Conservation (phyloP, 257 asterid species). For the Eustoma russellianum region DNA sequence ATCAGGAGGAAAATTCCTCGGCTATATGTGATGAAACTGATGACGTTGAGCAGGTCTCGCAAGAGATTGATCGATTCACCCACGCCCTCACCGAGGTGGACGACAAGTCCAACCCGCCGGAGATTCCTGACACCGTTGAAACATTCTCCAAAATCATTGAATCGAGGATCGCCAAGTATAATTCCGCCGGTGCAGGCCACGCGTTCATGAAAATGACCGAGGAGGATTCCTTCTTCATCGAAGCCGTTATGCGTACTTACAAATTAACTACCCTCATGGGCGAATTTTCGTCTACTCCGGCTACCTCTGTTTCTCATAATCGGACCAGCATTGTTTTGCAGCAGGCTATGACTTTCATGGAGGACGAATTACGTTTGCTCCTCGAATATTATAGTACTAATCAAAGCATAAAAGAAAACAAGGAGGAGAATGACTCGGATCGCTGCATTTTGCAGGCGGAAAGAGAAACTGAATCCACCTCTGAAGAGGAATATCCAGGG, state of each 20-base stretch:
- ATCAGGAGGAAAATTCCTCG: background rate
- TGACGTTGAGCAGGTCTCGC: constrained; percentile 11
- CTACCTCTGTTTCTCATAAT: constrained; percentile 26
- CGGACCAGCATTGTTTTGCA: constrained; percentile 49
- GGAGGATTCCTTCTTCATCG: constrained; percentile 50
- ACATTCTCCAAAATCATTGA: constrained; percentile 34
- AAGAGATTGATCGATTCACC: constrained; percentile 39
- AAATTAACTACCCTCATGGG: constrained; percentile 30
- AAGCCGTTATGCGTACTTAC: constrained; percentile 42
- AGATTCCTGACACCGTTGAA: constrained; percentile 39
- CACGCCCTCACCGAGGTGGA: constrained; percentile 19
- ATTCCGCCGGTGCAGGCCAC: constrained; percentile 12
- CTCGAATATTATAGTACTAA: constrained; percentile 44
- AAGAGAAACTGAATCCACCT: background rate
- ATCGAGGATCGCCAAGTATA: constrained; percentile 29
- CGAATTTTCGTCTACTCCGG: constrained; percentile 32
- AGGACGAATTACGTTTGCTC: constrained; percentile 51
- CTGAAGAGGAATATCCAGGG: constrained; percentile 30
- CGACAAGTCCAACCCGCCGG: constrained; percentile 31
- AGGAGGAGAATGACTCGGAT: constrained; percentile 15
- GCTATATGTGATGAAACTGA: background rate
- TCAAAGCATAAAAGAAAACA: constrained; percentile 17
- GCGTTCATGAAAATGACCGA: constrained; percentile 26
- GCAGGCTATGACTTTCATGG: constrained; percentile 60
- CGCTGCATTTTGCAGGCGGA: background rate